Evolutionary conservation across 345 rosid species (phyloP).

Genomic region (Syzygium aqueum): DNA sequence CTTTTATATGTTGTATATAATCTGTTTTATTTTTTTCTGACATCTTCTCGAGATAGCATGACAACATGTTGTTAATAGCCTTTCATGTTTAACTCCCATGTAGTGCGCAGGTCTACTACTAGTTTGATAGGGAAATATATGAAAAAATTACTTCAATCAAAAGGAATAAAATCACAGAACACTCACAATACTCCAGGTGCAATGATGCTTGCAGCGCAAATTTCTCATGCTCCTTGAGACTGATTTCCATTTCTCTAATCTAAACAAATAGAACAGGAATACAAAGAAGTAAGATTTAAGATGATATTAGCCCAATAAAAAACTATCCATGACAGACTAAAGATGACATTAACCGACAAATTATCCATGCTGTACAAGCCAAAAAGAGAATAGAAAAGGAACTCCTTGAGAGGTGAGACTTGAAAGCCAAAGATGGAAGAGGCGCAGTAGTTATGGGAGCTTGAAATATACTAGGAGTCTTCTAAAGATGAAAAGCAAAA

Average conservation of each 20-base stretch:
- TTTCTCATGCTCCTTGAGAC: slow-evolving; percentile 66
- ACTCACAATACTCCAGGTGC: slow-evolving; percentile 51
- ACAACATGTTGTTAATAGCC: neutral
- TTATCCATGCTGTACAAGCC: neutral
- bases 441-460: neutral
- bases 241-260: slow-evolving; percentile 62
- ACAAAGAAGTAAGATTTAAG: neutral
- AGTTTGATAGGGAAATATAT: neutral
- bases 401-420: neutral
- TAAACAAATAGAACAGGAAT: slow-evolving; percentile 3
- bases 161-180: neutral
- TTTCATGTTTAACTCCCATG: neutral
- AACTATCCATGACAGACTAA: neutral
- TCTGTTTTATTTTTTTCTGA: neutral
- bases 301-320: neutral
- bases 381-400: neutral
- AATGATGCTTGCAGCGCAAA: slow-evolving; percentile 47
- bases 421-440: neutral
- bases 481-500: neutral
- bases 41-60: neutral
- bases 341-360: neutral
- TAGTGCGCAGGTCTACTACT: neutral
- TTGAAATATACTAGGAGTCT: neutral
- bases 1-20: neutral
- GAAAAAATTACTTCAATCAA: neutral